Evolutionary conservation across 2,329 filamentous ascomycete genomes (phyloP).

Genomic region (Aspergillus thermomutatus): DNA sequence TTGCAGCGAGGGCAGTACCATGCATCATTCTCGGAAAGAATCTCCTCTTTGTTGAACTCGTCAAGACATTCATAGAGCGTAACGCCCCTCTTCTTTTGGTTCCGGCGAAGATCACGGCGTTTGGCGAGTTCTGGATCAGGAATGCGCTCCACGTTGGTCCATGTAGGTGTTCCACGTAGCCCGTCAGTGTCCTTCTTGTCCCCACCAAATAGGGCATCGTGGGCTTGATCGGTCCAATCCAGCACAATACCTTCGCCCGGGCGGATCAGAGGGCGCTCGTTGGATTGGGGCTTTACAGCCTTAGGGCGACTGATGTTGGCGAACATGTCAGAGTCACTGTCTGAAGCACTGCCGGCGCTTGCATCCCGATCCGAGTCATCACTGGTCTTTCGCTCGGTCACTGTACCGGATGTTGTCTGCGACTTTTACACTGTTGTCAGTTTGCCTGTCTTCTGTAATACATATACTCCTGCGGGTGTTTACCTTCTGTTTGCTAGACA

Average conservation of each 20-base stretch:
- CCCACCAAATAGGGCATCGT: slow-evolving; percentile 64
- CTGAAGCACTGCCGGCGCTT: slow-evolving; percentile 26
- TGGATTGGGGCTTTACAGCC: slow-evolving; percentile 20
- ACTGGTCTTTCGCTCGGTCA: slow-evolving; percentile 6
- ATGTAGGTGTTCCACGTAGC: slow-evolving; percentile 60
- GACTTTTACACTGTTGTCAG: slow-evolving; percentile 7
- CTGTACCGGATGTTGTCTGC: slow-evolving; percentile 4
- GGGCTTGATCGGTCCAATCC: slow-evolving; percentile 74
- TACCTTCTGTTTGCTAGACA: slow-evolving; percentile 15
- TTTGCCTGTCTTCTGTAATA: slow-evolving; percentile 3
- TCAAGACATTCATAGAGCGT: slow-evolving; percentile 86
- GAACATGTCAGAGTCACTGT: slow-evolving; percentile 29
- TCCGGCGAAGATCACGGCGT: slow-evolving; percentile 60
- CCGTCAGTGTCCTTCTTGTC: slow-evolving; percentile 45
- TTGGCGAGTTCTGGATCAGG: slow-evolving; percentile 62
- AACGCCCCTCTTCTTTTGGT: slow-evolving; percentile 71
- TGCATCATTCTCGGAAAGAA: slow-evolving; percentile 89
- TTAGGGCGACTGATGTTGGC: slow-evolving; percentile 10
- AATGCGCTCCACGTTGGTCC: slow-evolving; percentile 50
- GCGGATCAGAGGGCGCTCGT: slow-evolving; percentile 66
- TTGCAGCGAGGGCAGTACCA: slow-evolving; percentile 99
- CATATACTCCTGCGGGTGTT: not conserved
- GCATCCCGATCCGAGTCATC: slow-evolving; percentile 17
- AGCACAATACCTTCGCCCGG: slow-evolving; percentile 82
- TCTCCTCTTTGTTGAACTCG: slow-evolving; percentile 91